Conservation (phyloP, 2,329 filamentous ascomycete genomes). For the Hymenoscyphus occultus region DNA sequence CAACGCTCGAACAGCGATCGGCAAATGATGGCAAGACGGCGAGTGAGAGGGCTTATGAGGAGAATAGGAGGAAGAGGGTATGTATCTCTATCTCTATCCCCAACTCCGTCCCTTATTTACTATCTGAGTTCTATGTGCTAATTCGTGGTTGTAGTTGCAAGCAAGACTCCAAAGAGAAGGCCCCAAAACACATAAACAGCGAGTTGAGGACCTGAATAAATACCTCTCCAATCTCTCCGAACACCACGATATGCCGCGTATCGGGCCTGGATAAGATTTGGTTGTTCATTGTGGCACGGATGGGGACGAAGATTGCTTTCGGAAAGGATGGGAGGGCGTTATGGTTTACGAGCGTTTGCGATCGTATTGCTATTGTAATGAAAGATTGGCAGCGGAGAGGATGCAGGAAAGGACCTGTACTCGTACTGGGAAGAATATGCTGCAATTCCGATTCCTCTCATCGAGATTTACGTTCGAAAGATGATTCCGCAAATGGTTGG, state of each 20-base stretch:
- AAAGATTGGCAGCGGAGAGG: too few species aligned
- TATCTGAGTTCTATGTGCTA: background rate
- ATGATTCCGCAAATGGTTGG: too few species aligned
- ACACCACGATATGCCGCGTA: constrained; percentile 88
- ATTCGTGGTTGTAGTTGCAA: constrained; percentile 57
- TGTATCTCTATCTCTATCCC: constrained; percentile 35
- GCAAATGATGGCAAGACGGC: constrained; percentile 65
- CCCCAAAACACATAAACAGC: constrained; percentile 94
- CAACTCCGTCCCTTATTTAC: constrained; percentile 10
- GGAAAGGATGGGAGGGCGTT: background rate
- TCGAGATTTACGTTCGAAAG: too few species aligned
- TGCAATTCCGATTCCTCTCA: too few species aligned
- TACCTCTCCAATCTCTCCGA: constrained; percentile 90
- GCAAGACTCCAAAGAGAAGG: constrained; percentile 76
- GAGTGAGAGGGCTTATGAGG: constrained; percentile 76
- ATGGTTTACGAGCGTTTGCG: background rate
- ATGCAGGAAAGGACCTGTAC: too few species aligned
- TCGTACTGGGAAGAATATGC: too few species aligned
- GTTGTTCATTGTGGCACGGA: background rate
- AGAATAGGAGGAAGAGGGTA: constrained; percentile 77
- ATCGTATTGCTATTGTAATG: too few species aligned
- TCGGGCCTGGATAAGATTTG: constrained; percentile 51
- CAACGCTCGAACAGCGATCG: constrained; percentile 35
- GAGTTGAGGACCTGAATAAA: constrained; percentile 91
- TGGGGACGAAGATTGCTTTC: background rate